phyloP scores from a whole-genome alignment of 345 rosid species.

The Excoecaria agallocha region DNA sequence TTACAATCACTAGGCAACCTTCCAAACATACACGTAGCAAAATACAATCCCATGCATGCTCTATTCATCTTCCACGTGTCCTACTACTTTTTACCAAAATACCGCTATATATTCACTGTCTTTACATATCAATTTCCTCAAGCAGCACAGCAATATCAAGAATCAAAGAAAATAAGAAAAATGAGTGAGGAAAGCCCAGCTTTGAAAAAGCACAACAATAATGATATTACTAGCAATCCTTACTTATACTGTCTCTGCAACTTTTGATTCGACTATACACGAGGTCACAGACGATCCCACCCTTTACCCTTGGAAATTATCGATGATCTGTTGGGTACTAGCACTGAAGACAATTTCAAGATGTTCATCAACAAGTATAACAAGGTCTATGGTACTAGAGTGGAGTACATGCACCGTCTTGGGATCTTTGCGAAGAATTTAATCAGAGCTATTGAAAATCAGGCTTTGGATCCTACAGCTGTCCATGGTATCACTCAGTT shows the following conservation, averaged over 20 bases:
- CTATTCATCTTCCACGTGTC: background rate
- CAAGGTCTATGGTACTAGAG: conserved; percentile 54
- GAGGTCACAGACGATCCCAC: conserved; percentile 18
- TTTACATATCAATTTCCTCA: too few species aligned
- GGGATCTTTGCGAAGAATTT: too few species aligned
- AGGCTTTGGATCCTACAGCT: conserved; percentile 70
- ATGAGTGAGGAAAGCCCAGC: background rate
- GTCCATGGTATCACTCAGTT: conserved; percentile 76
- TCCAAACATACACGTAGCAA: background rate
- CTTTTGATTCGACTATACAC: background rate
- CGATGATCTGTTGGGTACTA: conserved; percentile 29
- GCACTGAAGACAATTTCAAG: conserved; percentile 50
- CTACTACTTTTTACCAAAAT: background rate
- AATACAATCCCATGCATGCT: background rate
- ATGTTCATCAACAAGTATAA: conserved; percentile 54
- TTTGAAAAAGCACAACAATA: background rate
- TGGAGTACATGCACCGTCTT: conserved; percentile 70
- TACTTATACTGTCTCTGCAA: background rate
- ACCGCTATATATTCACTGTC: too few species aligned
- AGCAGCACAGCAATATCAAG: background rate
- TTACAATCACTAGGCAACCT: background rate
- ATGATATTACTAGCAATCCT: background rate
- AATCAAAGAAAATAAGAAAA: background rate
- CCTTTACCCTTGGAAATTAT: background rate
- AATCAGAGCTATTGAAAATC: too few species aligned